phyloP scores from a whole-genome alignment of 1,284 basidiomycete genomes.

The Cryptococcus maquisensis region DNA sequence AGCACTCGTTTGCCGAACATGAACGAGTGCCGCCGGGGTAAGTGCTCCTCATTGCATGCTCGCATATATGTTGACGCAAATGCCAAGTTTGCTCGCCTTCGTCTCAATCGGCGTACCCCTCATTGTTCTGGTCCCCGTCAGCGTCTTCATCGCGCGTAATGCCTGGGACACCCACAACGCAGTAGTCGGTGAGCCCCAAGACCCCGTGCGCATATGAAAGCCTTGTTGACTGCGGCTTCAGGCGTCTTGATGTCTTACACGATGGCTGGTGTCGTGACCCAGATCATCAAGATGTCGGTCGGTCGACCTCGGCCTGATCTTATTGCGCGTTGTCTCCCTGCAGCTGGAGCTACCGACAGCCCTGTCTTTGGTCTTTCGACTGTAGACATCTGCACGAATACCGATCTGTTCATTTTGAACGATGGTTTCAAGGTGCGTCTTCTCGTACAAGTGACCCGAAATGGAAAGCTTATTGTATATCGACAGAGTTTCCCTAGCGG shows the following conservation, averaged over 20 bases:
- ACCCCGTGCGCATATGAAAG: background rate
- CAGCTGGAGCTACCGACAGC: conserved; percentile 58
- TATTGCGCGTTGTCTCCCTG: conserved; percentile 76
- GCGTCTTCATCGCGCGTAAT: conserved; percentile 65
- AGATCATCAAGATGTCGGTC: conserved; percentile 71
- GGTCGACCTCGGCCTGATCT: conserved; percentile 85
- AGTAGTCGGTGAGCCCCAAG: conserved; percentile 56
- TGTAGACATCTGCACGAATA: conserved; percentile 73
- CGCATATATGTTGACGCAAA: conserved; percentile 28
- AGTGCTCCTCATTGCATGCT: conserved; percentile 13
- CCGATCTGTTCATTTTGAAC: conserved; percentile 57
- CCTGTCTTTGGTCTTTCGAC: conserved; percentile 70
- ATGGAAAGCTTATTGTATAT: background rate
- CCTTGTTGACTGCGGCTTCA: conserved; percentile 31
- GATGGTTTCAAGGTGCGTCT: conserved; percentile 71
- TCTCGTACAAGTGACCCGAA: background rate
- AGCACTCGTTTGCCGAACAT: conserved; percentile 66
- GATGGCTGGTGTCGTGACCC: conserved; percentile 74
- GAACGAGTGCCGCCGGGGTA: conserved; percentile 74
- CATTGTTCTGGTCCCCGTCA: conserved; percentile 63
- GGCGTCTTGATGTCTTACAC: conserved; percentile 66
- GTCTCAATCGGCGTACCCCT: conserved; percentile 68
- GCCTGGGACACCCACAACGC: conserved; percentile 87
- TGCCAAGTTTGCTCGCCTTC: conserved; percentile 57
- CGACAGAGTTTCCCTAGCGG: conserved; percentile 79